These are phyloP conservation scores for Heterobasidion occidentale DNA, from an alignment of 1,284 basidiomycete species.

Conservation along the genomic window DNA sequence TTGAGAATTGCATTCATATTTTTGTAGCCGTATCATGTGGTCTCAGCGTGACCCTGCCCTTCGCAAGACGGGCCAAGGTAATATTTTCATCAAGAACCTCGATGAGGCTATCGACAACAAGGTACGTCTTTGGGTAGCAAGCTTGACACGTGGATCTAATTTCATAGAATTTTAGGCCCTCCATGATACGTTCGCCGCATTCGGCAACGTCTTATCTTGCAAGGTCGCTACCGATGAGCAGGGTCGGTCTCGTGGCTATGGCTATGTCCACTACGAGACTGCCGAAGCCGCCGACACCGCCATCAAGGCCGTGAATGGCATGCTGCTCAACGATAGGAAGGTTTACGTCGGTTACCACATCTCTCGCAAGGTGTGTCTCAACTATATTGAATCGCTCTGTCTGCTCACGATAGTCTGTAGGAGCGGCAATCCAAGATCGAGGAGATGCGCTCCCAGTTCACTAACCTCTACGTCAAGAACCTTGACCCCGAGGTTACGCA, in stretches of 20 bases:
- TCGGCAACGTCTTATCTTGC: slow-evolving; percentile 98
- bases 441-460: slow-evolving; percentile 95
- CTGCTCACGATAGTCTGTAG: slow-evolving; percentile 24
- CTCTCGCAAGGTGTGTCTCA: slow-evolving; percentile 76
- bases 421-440: slow-evolving; percentile 98
- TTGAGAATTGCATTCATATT: slow-evolving; percentile 5
- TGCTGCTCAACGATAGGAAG: slow-evolving; percentile 99
- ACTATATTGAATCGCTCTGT: background rate
- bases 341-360: slow-evolving; percentile 98
- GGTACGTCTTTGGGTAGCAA: slow-evolving; percentile 31
- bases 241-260: slow-evolving; percentile 92
- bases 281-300: slow-evolving; percentile 93
- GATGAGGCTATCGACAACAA: slow-evolving; percentile 99
- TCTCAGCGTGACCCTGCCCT: slow-evolving; percentile 99
- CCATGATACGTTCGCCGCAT: slow-evolving; percentile 99
- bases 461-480: slow-evolving; percentile 99
- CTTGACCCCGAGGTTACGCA: slow-evolving; percentile 80
- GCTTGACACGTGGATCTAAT: background rate
- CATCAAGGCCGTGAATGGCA: slow-evolving; percentile 98
- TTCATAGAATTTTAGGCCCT: slow-evolving; percentile 56
- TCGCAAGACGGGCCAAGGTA: slow-evolving; percentile 99
- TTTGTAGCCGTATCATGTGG: slow-evolving; percentile 96
- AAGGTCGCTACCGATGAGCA: slow-evolving; percentile 96
- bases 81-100: slow-evolving; percentile 99
- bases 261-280: slow-evolving; percentile 99